These are phyloP conservation scores for Ziziphus jujuba DNA, from an alignment of 306 rosid species.

Conservation along the genomic window DNA sequence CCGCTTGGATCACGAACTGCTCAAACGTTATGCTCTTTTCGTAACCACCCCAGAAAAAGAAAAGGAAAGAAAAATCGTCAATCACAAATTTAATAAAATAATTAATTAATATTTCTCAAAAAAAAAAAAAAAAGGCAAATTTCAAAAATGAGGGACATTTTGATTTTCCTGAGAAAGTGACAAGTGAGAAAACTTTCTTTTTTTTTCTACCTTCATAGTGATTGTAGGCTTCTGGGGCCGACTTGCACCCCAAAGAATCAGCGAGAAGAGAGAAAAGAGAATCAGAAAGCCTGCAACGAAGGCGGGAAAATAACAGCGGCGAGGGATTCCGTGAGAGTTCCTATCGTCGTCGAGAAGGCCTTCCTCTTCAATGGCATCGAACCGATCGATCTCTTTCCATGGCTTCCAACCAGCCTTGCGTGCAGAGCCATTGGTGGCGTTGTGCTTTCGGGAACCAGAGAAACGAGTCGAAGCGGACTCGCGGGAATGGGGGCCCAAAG, in stretches of 20 bases:
- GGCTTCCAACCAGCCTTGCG: conserved; percentile 47
- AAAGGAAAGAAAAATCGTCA: not conserved
- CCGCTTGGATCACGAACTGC: conserved; percentile 84
- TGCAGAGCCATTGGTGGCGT: conserved; percentile 28
- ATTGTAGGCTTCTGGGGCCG: conserved; percentile 72
- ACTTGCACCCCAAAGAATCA: conserved; percentile 87
- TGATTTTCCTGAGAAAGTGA: not conserved
- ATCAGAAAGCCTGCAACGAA: conserved; percentile 46
- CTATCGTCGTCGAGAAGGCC: conserved; percentile 56
- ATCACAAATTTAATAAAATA: not conserved
- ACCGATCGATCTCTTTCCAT: conserved; percentile 63
- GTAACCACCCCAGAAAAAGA: too few relatives aligned
- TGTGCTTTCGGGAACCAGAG: conserved; percentile 54
- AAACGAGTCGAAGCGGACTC: conserved; percentile 89
- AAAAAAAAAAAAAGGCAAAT: not conserved
- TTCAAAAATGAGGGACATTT: not conserved
- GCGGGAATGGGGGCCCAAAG: conserved; percentile 77
- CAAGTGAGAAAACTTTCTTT: not conserved
- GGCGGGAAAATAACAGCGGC: conserved; percentile 63
- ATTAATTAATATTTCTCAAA: not conserved
- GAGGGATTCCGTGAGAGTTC: conserved; percentile 23
- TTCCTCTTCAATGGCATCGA: conserved; percentile 77
- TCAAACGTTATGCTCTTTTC: conserved; percentile 66
- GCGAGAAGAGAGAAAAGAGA: conserved; percentile 64
- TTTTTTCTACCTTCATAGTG: conserved; percentile 67